Evolutionary conservation across 768 basidiomycete species (phyloP).

Genomic region (Boletus vermiculosoides): DNA sequence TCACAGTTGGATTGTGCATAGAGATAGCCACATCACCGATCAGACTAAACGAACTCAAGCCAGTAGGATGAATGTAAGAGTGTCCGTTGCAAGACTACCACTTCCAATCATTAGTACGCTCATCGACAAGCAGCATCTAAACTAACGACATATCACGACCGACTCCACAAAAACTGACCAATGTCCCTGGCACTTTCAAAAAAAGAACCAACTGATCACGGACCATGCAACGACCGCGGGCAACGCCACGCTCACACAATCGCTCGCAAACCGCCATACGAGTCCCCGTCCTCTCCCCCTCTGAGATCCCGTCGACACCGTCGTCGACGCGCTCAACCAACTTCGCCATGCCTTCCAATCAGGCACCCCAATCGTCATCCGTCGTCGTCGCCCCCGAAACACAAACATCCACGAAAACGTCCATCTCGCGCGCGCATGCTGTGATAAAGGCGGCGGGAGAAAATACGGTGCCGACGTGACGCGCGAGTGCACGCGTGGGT

Average conservation of each 20-base stretch:
- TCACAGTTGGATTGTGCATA: no score
- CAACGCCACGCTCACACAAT: conserved; percentile 34
- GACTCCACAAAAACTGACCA: no score
- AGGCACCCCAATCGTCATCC: conserved; percentile 49
- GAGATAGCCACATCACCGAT: neutral
- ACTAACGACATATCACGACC: neutral
- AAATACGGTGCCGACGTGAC: conserved; percentile 29
- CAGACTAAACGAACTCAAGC: no score
- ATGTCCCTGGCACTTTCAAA: conserved; percentile 11
- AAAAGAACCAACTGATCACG: conserved; percentile 30
- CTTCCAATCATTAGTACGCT: conserved; percentile 4
- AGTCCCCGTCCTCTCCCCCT: conserved; percentile 31
- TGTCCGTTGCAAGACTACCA: no score
- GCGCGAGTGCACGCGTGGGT: neutral
- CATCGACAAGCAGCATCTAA: neutral
- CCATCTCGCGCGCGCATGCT: conserved; percentile 20
- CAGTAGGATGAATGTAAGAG: no score
- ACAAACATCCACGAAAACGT: conserved; percentile 54
- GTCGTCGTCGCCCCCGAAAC: conserved; percentile 52
- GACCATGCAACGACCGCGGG: conserved; percentile 28
- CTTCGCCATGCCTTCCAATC: conserved; percentile 24
- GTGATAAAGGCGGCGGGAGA: conserved; percentile 37
- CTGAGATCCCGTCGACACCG: conserved; percentile 6
- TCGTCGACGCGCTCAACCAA: conserved; percentile 10
- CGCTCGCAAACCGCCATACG: conserved; percentile 36